Base-by-base conservation (phyloP, 1,139 yeast genomes). In the Taphrina confusa region DNA sequence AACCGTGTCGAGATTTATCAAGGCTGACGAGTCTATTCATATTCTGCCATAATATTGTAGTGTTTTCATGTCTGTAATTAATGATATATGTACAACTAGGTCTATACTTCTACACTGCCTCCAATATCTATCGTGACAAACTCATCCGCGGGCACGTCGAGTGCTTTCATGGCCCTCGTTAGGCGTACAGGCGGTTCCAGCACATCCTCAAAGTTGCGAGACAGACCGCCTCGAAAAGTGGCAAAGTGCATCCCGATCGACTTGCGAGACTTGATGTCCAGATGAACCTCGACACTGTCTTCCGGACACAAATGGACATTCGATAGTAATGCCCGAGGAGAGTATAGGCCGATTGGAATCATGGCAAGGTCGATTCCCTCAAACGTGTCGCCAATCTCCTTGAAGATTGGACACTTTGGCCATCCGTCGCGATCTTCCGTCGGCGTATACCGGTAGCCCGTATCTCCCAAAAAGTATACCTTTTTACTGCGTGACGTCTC, bases 181-280 rank as follows among this genome's bases (percentile, higher is more conserved):
- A 54, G 50, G 14, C 58, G 42, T 28, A 20, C 23, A 11, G 58
- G 45, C 4, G 97, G 97, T 70, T 90, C 97, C 51, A 87, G 70
- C 64, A 85, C 87, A 54, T 88, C 86, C 70, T 91, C 97, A 46
- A 42, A 54, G 34, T 54, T 90, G 85, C 70, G 95, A 85, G 65
- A 90, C 74, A 50, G 87, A 83, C 73, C 88, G 33, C 58, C 58
- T 2, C 58, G 85, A 82, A 61, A 91, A 0, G 97, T 91, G 0
- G 97, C 97, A 95, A 96, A 91, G 72, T 91, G 97, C 46, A 91
- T 87, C 0, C 97, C 97, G 64, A 87, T 81, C 75, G 87, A 82
- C 66, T 79, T 82, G 61, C 77, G 73, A 2, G 87, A 82, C 1
- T 78, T 73, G 59, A 88, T 68, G 66, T 85, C 89, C 20, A 78